A percentile compares a stretch with the other conserved stretches of the same genome.
phyloP scores from a whole-genome alignment of 768 basidiomycete species.

The Auriscalpium orientale region DNA sequence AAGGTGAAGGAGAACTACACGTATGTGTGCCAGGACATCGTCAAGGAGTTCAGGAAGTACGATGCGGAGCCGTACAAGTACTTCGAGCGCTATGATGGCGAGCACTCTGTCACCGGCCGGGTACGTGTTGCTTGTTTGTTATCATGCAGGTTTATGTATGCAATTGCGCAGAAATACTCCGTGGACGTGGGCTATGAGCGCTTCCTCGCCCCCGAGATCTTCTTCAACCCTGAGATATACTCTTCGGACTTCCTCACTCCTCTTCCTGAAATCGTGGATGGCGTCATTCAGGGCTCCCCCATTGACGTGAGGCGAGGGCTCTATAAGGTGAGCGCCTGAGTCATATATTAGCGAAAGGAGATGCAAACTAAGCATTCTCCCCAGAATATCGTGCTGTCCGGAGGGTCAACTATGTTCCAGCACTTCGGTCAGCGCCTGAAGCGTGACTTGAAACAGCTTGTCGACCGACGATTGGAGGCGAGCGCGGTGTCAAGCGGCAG shows the following conservation, averaged over 20 bases:
- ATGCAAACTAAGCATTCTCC: neutral
- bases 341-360: too few relatives aligned
- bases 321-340: constrained; percentile 71
- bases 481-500: constrained; percentile 71
- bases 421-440: constrained; percentile 97
- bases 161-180: constrained; percentile 66
- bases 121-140: constrained; percentile 35
- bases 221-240: constrained; percentile 99
- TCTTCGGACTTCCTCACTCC: constrained; percentile 97
- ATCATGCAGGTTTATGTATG: constrained; percentile 2
- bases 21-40: constrained; percentile 98
- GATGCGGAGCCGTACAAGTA: constrained; percentile 93
- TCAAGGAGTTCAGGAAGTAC: constrained; percentile 97
- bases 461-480: constrained; percentile 81
- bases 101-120: constrained; percentile 87
- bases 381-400: constrained; percentile 94
- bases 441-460: constrained; percentile 89
- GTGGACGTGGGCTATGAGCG: constrained; percentile 97
- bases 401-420: constrained; percentile 99
- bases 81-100: constrained; percentile 90
- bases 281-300: constrained; percentile 90
- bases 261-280: constrained; percentile 91
- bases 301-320: constrained; percentile 95
- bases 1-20: constrained; percentile 98
- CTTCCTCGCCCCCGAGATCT: constrained; percentile 98